A percentile compares a stretch with the other conserved stretches of the same genome.
These are phyloP conservation scores for Arabis alpina DNA, from an alignment of 345 rosid genomes.

Conservation along the genomic window DNA sequence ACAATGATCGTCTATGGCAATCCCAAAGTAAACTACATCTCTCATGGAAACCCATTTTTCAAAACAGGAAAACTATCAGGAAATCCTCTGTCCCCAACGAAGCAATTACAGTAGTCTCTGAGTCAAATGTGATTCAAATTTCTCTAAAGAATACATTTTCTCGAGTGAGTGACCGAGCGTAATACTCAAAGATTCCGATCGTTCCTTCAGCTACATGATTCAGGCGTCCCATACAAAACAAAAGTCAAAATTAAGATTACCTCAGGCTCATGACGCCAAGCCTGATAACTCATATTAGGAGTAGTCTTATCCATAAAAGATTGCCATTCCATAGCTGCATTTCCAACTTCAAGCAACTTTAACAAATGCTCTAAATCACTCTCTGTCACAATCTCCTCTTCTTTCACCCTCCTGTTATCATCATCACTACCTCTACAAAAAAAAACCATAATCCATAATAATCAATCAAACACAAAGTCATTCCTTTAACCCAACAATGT, in stretches of 20 bases:
- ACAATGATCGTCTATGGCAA: neutral
- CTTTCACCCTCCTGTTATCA: constrained; percentile 41
- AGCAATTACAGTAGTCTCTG: neutral
- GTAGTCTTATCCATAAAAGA: constrained; percentile 78
- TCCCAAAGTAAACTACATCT: neutral
- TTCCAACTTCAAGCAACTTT: constrained; percentile 71
- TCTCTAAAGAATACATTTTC: neutral
- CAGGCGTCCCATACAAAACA: neutral
- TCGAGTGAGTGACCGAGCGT: neutral
- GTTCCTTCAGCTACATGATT: neutral
- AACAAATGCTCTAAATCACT: constrained; percentile 81
- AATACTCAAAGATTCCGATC: neutral
- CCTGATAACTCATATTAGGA: constrained; percentile 81
- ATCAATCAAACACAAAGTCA: neutral
- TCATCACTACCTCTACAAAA: constrained; percentile 39
- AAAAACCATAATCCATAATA: neutral
- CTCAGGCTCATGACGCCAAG: constrained; percentile 96
- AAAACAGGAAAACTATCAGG: neutral
- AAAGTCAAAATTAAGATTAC: constrained; percentile 44
- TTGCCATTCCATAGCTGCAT: constrained; percentile 81
- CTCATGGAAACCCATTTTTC: neutral
- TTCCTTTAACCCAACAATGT: constrained; percentile 1
- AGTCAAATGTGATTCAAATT: neutral
- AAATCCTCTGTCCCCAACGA: neutral
- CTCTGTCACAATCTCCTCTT: constrained; percentile 66